Percentiles rank a stretch among this genome's conserved stretches.
phyloP scores from a whole-genome alignment of 768 basidiomycete species.

The Pleurotus tuber-regium region DNA sequence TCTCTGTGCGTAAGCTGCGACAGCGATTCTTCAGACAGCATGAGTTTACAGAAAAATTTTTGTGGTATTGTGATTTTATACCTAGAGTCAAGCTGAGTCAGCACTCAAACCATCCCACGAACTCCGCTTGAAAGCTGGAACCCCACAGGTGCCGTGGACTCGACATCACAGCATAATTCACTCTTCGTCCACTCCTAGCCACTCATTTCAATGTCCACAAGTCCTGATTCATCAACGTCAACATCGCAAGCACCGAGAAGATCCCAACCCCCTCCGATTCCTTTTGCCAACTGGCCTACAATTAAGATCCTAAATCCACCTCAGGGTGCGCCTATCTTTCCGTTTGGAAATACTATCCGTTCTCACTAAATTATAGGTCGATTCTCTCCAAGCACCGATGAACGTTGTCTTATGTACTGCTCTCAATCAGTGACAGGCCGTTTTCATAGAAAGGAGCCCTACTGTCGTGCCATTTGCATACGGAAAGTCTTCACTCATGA shows the following conservation, averaged over 20 bases:
- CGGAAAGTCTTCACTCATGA: constrained; percentile 69
- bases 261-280: neutral
- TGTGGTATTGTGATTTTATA: constrained; percentile 11
- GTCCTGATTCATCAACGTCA: constrained; percentile 5
- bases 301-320: constrained; percentile 53
- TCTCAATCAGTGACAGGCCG: constrained; percentile 57
- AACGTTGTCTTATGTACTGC: constrained; percentile 64
- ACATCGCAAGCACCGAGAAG: neutral
- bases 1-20: constrained; percentile 81
- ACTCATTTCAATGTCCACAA: constrained; percentile 6
- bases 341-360: neutral
- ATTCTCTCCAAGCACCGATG: constrained; percentile 58
- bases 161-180: neutral
- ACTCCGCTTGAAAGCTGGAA: constrained; percentile 15
- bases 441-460: constrained; percentile 45
- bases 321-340: constrained; percentile 34
- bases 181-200: neutral
- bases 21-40: constrained; percentile 79
- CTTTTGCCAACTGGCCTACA: constrained; percentile 38
- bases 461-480: constrained; percentile 58
- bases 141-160: constrained; percentile 19
- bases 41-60: constrained; percentile 25
- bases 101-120: too few species aligned
- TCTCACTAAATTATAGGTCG: constrained; percentile 34
- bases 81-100: constrained; percentile 2